Percentiles rank a stretch among this genome's conserved stretches.
These are phyloP conservation scores for Noccaea caerulescens DNA, from an alignment of 345 rosid species.

Conservation along the genomic window DNA sequence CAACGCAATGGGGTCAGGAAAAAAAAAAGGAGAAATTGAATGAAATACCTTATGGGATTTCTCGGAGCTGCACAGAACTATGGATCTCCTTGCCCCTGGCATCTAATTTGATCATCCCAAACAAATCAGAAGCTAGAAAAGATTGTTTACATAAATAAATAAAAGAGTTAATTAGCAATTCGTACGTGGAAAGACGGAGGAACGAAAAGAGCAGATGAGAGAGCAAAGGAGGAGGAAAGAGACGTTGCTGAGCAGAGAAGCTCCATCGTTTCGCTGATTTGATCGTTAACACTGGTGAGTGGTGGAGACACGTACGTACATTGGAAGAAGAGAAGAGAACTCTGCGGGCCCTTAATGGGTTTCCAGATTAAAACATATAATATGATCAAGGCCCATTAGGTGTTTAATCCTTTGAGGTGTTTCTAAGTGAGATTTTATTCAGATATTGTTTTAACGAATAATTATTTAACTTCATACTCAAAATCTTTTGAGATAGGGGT, in stretches of 20 bases:
- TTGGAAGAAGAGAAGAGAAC: conserved; percentile 1
- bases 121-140: background rate
- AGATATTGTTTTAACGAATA: too few relatives aligned
- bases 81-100: conserved; percentile 45
- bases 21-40: background rate
- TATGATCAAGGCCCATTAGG: conserved; percentile 4
- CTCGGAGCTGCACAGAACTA: conserved; percentile 53
- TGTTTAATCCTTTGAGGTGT: too few relatives aligned
- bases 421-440: too few relatives aligned
- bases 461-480: too few relatives aligned
- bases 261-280: conserved; percentile 45
- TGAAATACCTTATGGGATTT: conserved; percentile 58
- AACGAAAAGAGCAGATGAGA: conserved; percentile 47
- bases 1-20: background rate
- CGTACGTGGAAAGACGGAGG: conserved; percentile 50
- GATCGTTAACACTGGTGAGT: conserved; percentile 34
- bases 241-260: conserved; percentile 50
- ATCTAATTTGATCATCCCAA: conserved; percentile 37
- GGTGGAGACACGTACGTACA: conserved; percentile 25
- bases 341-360: conserved; percentile 22
- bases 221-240: conserved; percentile 60
- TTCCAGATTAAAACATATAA: too few relatives aligned
- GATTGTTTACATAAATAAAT: background rate
- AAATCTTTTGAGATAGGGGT: too few relatives aligned
- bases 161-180: background rate